A percentile compares a stretch with the other conserved stretches of the same genome.
These are phyloP conservation scores for Colletotrichum lupini DNA, from an alignment of 2,329 filamentous ascomycete species.

Conservation along the genomic window DNA sequence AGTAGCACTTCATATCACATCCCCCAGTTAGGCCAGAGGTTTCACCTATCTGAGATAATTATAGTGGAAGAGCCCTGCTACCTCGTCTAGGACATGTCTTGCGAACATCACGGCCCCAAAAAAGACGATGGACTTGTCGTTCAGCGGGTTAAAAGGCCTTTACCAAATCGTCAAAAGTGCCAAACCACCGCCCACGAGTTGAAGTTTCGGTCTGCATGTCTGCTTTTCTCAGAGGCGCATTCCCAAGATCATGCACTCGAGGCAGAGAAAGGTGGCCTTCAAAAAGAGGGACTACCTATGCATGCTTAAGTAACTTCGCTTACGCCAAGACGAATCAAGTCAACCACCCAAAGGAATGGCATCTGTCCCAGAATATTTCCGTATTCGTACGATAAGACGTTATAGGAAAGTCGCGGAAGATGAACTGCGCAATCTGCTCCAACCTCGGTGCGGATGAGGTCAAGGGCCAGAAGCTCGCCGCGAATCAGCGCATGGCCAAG, in stretches of 20 bases:
- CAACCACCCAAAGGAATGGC: not conserved
- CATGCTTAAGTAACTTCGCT: not conserved
- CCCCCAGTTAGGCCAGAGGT: no score
- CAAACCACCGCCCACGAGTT: not conserved
- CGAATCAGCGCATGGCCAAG: not conserved
- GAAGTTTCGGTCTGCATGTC: not conserved
- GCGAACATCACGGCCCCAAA: not conserved
- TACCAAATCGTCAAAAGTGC: not conserved
- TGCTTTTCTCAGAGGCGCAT: not conserved
- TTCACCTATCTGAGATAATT: not conserved
- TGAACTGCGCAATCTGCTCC: not conserved
- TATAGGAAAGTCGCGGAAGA: not conserved
- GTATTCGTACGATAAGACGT: no score
- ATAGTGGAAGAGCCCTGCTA: not conserved
- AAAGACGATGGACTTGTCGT: not conserved
- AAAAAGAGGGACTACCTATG: not conserved
- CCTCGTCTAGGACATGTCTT: not conserved
- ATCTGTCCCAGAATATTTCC: not conserved
- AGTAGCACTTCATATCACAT: not conserved
- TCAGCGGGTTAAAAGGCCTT: not conserved
- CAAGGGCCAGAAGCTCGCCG: not conserved
- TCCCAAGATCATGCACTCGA: not conserved
- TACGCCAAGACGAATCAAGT: not conserved
- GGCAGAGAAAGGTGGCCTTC: not conserved
- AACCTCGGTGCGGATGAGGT: not conserved